Conservation (phyloP, 2,329 filamentous ascomycete genomes). For the Metarhizium sp. region DNA sequence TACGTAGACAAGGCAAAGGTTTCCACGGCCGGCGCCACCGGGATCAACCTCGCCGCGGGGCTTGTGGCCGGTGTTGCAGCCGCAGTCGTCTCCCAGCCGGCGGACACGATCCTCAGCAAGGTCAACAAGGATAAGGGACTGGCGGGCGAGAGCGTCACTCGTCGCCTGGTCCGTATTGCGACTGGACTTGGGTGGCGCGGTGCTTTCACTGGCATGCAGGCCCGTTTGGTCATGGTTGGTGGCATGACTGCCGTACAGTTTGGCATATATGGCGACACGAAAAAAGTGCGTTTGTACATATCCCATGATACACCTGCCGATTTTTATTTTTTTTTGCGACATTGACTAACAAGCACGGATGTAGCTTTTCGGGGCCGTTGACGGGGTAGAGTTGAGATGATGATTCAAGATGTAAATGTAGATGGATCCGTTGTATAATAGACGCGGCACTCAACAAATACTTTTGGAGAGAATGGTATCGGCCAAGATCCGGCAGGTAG, state of each 20-base stretch:
- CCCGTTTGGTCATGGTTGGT: constrained; percentile 55
- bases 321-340: too few relatives aligned
- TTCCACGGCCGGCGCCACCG: constrained; percentile 62
- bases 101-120: constrained; percentile 90
- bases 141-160: constrained; percentile 74
- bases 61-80: constrained; percentile 64
- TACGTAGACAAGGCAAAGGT: constrained; percentile 58
- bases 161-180: constrained; percentile 77
- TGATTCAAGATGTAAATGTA: background rate
- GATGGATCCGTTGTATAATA: too few relatives aligned
- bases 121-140: constrained; percentile 92
- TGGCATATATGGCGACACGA: constrained; percentile 74
- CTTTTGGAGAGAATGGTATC: too few relatives aligned
- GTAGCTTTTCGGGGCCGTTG: too few relatives aligned
- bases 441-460: too few relatives aligned
- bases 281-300: constrained; percentile 33
- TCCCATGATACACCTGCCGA: too few relatives aligned
- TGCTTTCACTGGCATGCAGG: constrained; percentile 72
- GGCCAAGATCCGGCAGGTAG: too few relatives aligned
- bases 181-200: constrained; percentile 75
- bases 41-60: constrained; percentile 61
- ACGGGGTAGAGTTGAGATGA: background rate
- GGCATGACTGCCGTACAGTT: constrained; percentile 74
- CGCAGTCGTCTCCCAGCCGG: constrained; percentile 78
- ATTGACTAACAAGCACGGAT: too few relatives aligned